Base-by-base conservation (phyloP, 163 green algal genomes). In the Trebouxiophyceae sp. region DNA sequence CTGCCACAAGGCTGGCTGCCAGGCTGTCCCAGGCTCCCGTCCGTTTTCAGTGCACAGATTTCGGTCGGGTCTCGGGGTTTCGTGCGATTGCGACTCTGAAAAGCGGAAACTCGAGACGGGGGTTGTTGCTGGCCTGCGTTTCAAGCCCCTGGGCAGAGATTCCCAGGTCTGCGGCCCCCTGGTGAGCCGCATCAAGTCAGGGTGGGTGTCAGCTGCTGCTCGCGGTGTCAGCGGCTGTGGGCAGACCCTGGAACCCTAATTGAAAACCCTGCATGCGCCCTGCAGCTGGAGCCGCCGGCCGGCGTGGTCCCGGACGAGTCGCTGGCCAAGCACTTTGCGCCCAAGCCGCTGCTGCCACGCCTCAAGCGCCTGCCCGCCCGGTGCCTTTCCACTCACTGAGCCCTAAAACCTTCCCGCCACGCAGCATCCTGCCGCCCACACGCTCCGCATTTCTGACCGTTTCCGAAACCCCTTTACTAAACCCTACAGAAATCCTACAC, bases 301-400 rank as follows among this genome's bases (percentile, higher is more conserved):
- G 73, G 66, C 24, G 34, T 5, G 30, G 55, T 60, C 22, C 6
- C 55, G 19, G 30, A 34, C 23, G 47, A 28, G 28, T 12, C 46
- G 4, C 60, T 34, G 1, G 63, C 58, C 33, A 62, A 68, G 45
- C 30, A 55, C 4, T 59, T 67, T 16, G 29, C 29, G 44, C 63
- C 64, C 22, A 78, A 75, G 68, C 4, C 56, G 39, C 62, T 95
- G 58, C 69, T 91, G 45, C 82, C 83, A 3, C 88, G 74, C 57
- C 77, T 91, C 66, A 95, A 95, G 81, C 88, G 84, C 69, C 68
- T 97, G 60, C 91, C 90, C 30, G 82, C 76, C 58, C 66, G 85
- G 26, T 23, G 54, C 26, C 24, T 34, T 12, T 33, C 27, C 54
- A 60, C 24, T 30, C 16, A 30, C 5, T 57, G 22, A 30, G 47